Base-by-base conservation (phyloP, 768 basidiomycete genomes). In the Panellus pusillus region DNA sequence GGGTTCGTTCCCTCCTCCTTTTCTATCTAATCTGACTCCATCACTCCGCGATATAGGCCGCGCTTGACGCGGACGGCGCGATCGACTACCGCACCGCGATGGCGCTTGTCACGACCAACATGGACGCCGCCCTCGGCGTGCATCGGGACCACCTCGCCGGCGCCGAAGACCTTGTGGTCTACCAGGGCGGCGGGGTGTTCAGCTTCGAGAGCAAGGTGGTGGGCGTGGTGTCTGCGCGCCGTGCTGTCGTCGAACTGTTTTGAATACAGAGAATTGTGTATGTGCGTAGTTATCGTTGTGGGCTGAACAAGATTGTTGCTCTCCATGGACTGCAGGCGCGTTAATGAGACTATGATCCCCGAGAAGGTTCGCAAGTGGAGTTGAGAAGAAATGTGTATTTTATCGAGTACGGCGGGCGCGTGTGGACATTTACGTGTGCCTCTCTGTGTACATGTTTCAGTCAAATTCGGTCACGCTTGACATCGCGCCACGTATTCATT, bases 151-250 rank as follows among this genome's bases (percentile, higher is more conserved):
- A 24, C 24, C 24, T 24, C 24, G 24, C 2, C 24, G 24, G 24
- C 24, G 6, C 24, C 24, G 54, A 62, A 5, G 78, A 80, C 47
- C 50, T 74, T 38, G 76, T 81, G 3, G 72, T 68, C 0, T 76
- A 73, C 17, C 60, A 60, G 18, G 72, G 75, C 32, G 77, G 78
- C n/a, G 66, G 61, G 12, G 36, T 74, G 38, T 68, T 79, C 40
- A 72, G 74, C 44, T 72, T 79, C 39, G 70, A 74, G 48, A 75
- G 78, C 29, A 77, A 73, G 62, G 73, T 75, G 11, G 70, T 73
- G 19, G 75, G 72, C 7, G 67, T 81, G 13, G 64, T 71, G 6
- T 81, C 75, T 12, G 56, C 52, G 31, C 60, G 65, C 5, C 66
- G 72, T 18, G 51, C 60, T 3, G 61, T 63, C 2, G 67, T 72